These are phyloP conservation scores for Fusarium sp. DNA, from an alignment of 2,329 filamentous ascomycete genomes.

Conservation along the genomic window DNA sequence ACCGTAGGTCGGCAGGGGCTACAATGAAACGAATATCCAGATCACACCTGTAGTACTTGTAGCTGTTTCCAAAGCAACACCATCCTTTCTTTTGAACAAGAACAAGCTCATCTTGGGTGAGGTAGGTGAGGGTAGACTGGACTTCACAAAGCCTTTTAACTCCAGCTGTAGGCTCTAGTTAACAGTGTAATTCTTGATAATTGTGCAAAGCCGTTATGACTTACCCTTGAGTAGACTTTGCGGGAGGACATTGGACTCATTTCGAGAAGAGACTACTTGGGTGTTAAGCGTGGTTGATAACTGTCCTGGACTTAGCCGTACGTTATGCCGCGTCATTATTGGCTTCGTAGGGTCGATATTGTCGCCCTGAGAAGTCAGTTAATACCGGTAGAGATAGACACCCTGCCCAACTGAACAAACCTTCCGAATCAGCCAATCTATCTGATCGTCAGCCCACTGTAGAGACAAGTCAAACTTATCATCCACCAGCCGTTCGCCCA, in stretches of 20 bases:
- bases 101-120: background rate
- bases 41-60: background rate
- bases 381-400: background rate
- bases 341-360: background rate
- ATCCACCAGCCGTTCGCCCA: background rate
- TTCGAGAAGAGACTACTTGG: background rate
- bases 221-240: background rate
- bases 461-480: background rate
- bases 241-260: background rate
- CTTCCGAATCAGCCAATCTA: constrained; percentile 1
- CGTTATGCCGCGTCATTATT: background rate
- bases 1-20: background rate
- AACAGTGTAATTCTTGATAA: background rate
- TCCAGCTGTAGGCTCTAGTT: background rate
- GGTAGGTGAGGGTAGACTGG: background rate
- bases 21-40: background rate
- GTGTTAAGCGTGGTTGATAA: background rate
- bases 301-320: background rate
- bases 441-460: background rate
- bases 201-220: background rate
- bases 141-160: background rate
- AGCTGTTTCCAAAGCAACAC: background rate
- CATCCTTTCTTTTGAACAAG: background rate
- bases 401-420: background rate
- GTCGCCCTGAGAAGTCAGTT: background rate